Conservation (phyloP, 192 early-diverging fungal species). For the Coemansia aciculifera region DNA sequence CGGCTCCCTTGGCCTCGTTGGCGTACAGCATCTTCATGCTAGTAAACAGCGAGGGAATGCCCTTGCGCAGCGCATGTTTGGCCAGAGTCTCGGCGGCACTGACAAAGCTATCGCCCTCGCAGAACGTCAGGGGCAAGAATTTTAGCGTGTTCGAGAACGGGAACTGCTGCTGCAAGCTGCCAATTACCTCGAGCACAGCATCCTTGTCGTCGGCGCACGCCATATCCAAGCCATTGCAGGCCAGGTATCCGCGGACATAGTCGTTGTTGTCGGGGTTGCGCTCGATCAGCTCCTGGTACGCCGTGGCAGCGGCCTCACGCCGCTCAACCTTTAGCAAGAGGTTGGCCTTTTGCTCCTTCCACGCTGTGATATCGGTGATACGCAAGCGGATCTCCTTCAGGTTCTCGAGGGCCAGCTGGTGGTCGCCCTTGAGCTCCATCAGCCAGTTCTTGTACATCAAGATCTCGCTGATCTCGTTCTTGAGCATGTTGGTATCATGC, state of each 20-base stretch:
- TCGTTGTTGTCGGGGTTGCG: constrained; percentile 78
- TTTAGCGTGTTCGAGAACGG: constrained; percentile 81
- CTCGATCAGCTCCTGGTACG: constrained; percentile 74
- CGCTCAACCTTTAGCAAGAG: constrained; percentile 67
- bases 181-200: constrained; percentile 44
- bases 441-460: constrained; percentile 84
- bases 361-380: constrained; percentile 71
- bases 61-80: constrained; percentile 78
- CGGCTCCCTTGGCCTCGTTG: constrained; percentile 62
- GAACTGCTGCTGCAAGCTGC: constrained; percentile 66
- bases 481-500: constrained; percentile 25
- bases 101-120: constrained; percentile 67
- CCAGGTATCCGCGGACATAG: constrained; percentile 72
- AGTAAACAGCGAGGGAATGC: constrained; percentile 91
- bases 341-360: constrained; percentile 76
- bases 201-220: constrained; percentile 29
- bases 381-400: constrained; percentile 71
- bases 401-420: constrained; percentile 72
- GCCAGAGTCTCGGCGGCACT: constrained; percentile 66
- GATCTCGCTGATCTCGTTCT: constrained; percentile 80
- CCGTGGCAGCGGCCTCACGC: constrained; percentile 68
- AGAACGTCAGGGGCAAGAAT: constrained; percentile 73
- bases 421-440: constrained; percentile 81
- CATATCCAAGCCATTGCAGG: constrained; percentile 44
- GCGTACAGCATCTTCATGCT: constrained; percentile 74